Evolutionary conservation across 345 rosid genomes (phyloP).

Genomic region (Populus ilicifolia): DNA sequence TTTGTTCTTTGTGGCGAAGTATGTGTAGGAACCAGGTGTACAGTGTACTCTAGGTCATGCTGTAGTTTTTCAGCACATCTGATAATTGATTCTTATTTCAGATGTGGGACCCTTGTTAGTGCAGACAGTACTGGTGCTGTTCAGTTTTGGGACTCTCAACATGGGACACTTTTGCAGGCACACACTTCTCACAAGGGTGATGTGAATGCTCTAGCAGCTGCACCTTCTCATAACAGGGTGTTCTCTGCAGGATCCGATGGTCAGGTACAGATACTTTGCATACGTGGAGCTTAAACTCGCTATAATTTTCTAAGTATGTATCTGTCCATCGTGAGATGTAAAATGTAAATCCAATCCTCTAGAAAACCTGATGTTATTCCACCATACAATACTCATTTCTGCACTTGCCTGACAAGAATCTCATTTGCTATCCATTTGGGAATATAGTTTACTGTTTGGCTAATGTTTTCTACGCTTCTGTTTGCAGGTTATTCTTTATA

Average conservation of each 20-base stretch:
- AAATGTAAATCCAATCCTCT: not conserved
- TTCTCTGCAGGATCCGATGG: constrained; percentile 96
- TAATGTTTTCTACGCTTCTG: constrained; percentile 9
- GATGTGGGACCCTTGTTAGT: constrained; percentile 81
- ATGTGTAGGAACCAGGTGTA: not conserved
- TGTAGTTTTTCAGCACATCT: constrained; percentile 8
- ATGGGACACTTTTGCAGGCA: constrained; percentile 80
- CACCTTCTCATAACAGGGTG: constrained; percentile 82
- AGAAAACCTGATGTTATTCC: not conserved
- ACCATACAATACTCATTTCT: not conserved
- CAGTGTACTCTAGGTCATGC: not conserved
- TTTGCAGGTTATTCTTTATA: constrained; percentile 75
- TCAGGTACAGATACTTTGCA: constrained; percentile 46
- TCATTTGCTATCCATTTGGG: not conserved
- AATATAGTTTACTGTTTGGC: not conserved
- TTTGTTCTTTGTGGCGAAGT: not conserved
- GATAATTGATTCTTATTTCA: constrained; percentile 25
- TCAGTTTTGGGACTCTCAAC: constrained; percentile 85
- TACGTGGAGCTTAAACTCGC: not conserved
- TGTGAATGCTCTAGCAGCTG: constrained; percentile 72
- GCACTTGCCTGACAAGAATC: not conserved
- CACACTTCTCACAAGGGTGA: constrained; percentile 86
- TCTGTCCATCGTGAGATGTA: not conserved
- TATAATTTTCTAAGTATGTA: not conserved
- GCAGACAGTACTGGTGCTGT: constrained; percentile 90